Base-by-base conservation (phyloP, 2,329 filamentous ascomycete genomes). In the Aspergillus unguis region DNA sequence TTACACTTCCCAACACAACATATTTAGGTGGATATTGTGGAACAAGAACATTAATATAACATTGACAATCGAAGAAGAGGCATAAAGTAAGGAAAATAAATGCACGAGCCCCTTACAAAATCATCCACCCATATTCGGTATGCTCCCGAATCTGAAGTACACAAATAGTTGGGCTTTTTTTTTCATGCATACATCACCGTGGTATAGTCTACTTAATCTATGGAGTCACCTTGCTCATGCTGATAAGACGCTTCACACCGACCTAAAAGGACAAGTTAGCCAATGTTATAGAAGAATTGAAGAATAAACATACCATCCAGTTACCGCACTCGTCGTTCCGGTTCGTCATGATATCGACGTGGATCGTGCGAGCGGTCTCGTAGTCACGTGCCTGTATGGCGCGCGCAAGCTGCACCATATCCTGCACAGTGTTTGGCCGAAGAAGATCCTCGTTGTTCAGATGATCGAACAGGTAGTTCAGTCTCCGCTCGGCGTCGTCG, bases 381-480 rank as follows among this genome's bases (percentile, higher is more conserved):
- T 88, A 92, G 62, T 94, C 79, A 75, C 84, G 85, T 50, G 76
- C 71, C 61, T 88, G 82, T 50, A 95, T 71, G 27, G 87, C 83
- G 57, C 82, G 75, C 6, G 88, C 81, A 59, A 81, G 58, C 64
- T 76, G 69, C 7, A 67, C 67, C 68, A 80, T 75, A 51, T 74
- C 75, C 37, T 71, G 68, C 27, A 80, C 58, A 5, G 77, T 96
- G 64, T 88, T 86, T 1, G 88, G 83, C 75, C 87, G 88, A 50
- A 97, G 79, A 37, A 96, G 78, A 65, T 97, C 92, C 66, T 92
- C 88, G 61, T 97, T 97, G 80, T 97, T 99, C 43, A 99, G 79
- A 71, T 96, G 91, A 67, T 99, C 92, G 69, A 96, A 97, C n/a
- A 99, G 78, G 45, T 96, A 85, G 64, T 88, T 89, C 54, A 99